A percentile compares a stretch with the other conserved stretches of the same genome.
These are phyloP conservation scores for Suillus alpinus DNA, from an alignment of 768 basidiomycete genomes.

Conservation along the genomic window DNA sequence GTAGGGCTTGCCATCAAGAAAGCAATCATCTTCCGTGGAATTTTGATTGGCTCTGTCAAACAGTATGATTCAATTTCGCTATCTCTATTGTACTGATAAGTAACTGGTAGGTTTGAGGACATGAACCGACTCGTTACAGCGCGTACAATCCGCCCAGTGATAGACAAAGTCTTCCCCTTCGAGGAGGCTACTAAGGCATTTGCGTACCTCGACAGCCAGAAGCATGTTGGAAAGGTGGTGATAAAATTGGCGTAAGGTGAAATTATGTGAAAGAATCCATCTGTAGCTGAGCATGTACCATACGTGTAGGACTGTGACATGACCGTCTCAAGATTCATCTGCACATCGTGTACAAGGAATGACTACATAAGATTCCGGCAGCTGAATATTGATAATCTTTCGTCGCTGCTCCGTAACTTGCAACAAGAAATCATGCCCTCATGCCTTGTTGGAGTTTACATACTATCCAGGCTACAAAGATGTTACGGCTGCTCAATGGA, in stretches of 20 bases:
- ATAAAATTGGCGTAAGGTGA: slow-evolving; percentile 37
- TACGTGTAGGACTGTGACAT: neutral
- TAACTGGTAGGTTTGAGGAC: slow-evolving; percentile 42
- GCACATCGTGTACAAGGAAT: neutral
- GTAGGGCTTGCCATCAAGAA: slow-evolving; percentile 37
- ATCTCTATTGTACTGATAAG: neutral
- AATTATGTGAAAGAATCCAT: too few species aligned
- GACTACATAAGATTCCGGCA: neutral
- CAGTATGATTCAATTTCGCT: slow-evolving; percentile 37
- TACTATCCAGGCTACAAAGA: neutral
- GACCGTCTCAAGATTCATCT: neutral
- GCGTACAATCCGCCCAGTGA: slow-evolving; percentile 44
- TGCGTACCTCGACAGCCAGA: slow-evolving; percentile 48
- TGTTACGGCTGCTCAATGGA: neutral
- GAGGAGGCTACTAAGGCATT: slow-evolving; percentile 53
- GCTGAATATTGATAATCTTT: neutral
- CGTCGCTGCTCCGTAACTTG: neutral
- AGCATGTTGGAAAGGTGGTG: slow-evolving; percentile 62
- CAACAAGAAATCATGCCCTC: neutral
- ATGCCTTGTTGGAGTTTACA: neutral
- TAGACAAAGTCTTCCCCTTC: slow-evolving; percentile 60
- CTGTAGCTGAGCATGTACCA: neutral
- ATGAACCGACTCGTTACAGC: slow-evolving; percentile 50
- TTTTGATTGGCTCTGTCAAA: slow-evolving; percentile 56
- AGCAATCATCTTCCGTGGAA: slow-evolving; percentile 45